phyloP scores from a whole-genome alignment of 495 filamentous ascomycete species.

The Lindgomyces ingoldianus region DNA sequence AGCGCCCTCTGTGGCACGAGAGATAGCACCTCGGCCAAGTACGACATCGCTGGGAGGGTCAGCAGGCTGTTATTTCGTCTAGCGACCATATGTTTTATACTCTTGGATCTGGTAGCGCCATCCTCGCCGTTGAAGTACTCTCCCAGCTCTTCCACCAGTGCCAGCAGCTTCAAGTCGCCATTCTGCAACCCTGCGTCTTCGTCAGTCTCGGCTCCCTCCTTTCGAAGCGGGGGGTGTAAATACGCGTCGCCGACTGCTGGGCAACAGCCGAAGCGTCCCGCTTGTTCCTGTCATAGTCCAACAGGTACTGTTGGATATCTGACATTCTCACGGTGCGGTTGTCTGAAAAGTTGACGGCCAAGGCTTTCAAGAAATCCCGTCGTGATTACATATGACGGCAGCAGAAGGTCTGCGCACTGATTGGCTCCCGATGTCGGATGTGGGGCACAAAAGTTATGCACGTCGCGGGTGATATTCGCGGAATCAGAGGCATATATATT shows the following conservation, averaged over 20 bases:
- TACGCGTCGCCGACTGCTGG: conserved; percentile 59
- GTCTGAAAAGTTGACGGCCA: neutral
- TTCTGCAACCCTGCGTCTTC: conserved; percentile 56
- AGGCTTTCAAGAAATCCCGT: neutral
- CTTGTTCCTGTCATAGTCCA: conserved; percentile 64
- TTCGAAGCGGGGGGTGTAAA: neutral
- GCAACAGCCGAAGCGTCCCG: conserved; percentile 62
- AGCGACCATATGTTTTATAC: conserved; percentile 15
- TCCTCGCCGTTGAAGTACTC: conserved; percentile 75
- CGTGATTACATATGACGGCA: neutral
- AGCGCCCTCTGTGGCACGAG: conserved; percentile 60
- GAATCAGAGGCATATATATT: conserved; percentile 1
- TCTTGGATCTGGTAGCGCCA: conserved; percentile 60
- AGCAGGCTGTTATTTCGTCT: neutral
- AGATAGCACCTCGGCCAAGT: conserved; percentile 65
- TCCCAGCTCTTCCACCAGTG: conserved; percentile 66
- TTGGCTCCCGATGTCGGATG: conserved; percentile 34
- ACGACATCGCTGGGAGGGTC: conserved; percentile 56
- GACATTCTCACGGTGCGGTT: conserved; percentile 51
- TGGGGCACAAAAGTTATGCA: conserved; percentile 19
- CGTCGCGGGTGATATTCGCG: neutral
- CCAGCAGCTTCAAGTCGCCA: conserved; percentile 64
- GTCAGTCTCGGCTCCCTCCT: conserved; percentile 18
- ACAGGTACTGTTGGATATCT: conserved; percentile 64
- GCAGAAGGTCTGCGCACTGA: conserved; percentile 11